Evolutionary conservation across 148 eudicot species (phyloP), one percentile per base, ranked within the genome.

Genomic region (Fagopyrum tataricum): DNA sequence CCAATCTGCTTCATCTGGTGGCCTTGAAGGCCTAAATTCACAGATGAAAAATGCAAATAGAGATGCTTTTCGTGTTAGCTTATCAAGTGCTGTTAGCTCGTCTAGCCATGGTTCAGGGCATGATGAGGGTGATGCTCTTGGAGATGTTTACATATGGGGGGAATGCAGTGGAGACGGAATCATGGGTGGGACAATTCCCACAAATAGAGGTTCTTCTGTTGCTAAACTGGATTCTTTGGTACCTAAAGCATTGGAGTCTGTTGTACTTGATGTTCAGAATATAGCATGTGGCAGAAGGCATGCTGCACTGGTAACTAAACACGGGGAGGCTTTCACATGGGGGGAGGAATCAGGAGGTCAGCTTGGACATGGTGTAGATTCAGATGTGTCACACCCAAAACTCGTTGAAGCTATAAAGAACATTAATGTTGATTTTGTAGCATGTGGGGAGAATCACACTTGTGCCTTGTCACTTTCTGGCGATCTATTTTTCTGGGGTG

Each of bases 401-500:
- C 86, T 81, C 52, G 82, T 90, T 23, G 84, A 80, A 53, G 61
- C 87, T 76, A 82, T 90, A 17, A 78, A 80, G 43, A 81, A 76
- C 64, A 78, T 74, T 66, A 84, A 86, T 79, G 74, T 84, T 74
- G 87, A 80, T 66, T 76, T 79, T 61, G 87, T 88, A 43, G 90
- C 90, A 26, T 90, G 96, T 71, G 96, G 96, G 73, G 96, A 86
- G 73, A 81, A 85, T 78, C 96, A 90, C 78, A 80, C 86, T 15
- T 88, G 92, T 77, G 96, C 87, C 62, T 81, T 85, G 64, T 83
- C 96, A 53, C 77, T 75, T 46, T 77, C 90, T 75, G 96, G 96
- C 58, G 90, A 88, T 81, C 75, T 90, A 47, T 88, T 88, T 78
- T 80, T 87, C 31, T 90, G 96, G 96, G 96, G 96, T 68, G 90